Evolutionary conservation across 495 filamentous ascomycete species (phyloP), one percentile per base, ranked within the genome.

Genomic region (Trypethelium eluteriae): DNA sequence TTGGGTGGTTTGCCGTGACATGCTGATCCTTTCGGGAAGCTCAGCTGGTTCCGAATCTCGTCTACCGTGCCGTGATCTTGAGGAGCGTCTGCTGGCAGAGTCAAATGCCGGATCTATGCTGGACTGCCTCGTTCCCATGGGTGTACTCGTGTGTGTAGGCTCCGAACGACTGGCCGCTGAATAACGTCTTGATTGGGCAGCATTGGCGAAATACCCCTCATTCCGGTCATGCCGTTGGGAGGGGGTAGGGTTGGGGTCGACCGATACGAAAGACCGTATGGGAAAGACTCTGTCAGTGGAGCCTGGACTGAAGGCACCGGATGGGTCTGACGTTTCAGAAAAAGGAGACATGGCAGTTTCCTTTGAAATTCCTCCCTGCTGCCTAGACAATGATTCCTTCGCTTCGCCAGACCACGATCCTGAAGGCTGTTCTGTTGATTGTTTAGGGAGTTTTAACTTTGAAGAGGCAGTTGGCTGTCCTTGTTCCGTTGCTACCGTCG

Each of bases 201-300:
- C 32, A 44, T 63, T 68, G 62, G 70, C 70, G 65, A 73, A 69
- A 76, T 76, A 73, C 68, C 66, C 59, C 76, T 66, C 61, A 7
- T 59, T 16, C 68, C 25, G 49, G 65, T 57, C 70, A 10, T 57
- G 39, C 6, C 69, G 68, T 32, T 67, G 53, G 7, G 71, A 68
- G 34, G 76, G 81, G 7, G 81, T 77, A 36, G 78, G 71, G 2
- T 77, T 74, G 46, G 87, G 82, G 69, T 89, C 86, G 38, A 95
- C 87, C 10, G 86, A 89, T 35, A 96, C 83, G 36, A 90, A 86
- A 12, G 89, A 93, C 44, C 88, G 84, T n/a, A 95, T 89, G 12
- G 91, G 91, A 66, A 92, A 96, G 32, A 96, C 88, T 36, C 89
- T 83, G 70, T 93, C 89, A 9, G 80, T 76, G 18, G 74, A 73